Conservation (phyloP, 106 monocot species). For the Allium fistulosum region DNA sequence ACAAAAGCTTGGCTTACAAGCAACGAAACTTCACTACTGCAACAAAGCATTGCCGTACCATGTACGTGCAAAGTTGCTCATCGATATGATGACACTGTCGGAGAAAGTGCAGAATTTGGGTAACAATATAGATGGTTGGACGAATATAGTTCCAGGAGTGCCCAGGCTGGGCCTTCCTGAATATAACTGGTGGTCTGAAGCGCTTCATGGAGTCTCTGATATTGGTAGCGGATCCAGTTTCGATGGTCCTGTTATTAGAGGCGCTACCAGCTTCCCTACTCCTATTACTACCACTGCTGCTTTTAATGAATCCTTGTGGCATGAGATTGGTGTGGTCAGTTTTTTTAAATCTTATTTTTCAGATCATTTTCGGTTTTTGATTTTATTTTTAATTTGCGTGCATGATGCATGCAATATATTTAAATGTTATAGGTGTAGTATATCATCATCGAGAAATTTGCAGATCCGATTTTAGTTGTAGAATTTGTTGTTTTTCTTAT, state of each 20-base stretch:
- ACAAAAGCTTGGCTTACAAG: neutral
- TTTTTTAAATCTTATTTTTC: neutral
- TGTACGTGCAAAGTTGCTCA: conserved; percentile 7
- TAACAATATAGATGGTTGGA: neutral
- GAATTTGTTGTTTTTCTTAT: too few species aligned
- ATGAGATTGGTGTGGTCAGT: conserved; percentile 9
- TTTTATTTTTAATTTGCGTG: too few species aligned
- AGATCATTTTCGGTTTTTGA: neutral
- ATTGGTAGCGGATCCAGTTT: conserved; percentile 7
- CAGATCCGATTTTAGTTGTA: too few species aligned
- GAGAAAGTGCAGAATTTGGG: conserved; percentile 24
- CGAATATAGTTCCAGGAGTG: neutral
- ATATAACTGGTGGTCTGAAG: conserved; percentile 47
- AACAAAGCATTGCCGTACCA: conserved; percentile 5
- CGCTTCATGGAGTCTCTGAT: conserved; percentile 32
- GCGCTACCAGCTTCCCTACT: conserved; percentile 12
- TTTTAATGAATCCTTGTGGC: conserved; percentile 19
- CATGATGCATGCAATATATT: neutral
- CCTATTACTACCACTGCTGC: conserved; percentile 1
- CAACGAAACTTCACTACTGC: conserved; percentile 10
- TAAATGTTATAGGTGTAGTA: too few species aligned
- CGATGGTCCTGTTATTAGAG: conserved; percentile 2
- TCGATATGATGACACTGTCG: conserved; percentile 5
- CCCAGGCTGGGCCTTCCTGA: conserved; percentile 6
- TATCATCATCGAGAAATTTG: too few species aligned